These are phyloP conservation scores for Globisporangium spinosum DNA, from an alignment of 352 stramenopile species.

Conservation along the genomic window DNA sequence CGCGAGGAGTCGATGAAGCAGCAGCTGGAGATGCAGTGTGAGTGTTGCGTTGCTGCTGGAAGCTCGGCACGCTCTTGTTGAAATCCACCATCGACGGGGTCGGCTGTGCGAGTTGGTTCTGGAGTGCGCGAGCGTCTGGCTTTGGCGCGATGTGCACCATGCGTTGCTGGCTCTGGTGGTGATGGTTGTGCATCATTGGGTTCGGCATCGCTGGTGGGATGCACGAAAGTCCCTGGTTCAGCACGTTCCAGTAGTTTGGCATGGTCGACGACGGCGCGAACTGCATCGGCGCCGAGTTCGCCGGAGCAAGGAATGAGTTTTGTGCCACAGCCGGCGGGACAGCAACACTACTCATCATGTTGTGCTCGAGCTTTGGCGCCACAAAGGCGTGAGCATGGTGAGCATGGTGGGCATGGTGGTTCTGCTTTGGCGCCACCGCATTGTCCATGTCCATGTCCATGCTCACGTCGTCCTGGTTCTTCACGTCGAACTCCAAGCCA, in stretches of 20 bases:
- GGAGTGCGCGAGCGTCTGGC: constrained; percentile 31
- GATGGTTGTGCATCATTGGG: constrained; percentile 7
- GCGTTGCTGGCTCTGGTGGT: constrained; percentile 31
- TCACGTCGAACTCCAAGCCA: not conserved
- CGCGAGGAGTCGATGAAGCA: constrained; percentile 28
- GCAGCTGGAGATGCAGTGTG: not conserved
- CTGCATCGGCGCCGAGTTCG: constrained; percentile 29
- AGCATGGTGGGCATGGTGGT: not conserved
- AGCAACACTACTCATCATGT: not conserved
- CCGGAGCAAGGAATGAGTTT: constrained; percentile 14
- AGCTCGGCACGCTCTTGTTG: not conserved
- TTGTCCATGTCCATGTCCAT: constrained; percentile 40
- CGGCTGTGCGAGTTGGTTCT: constrained; percentile 16
- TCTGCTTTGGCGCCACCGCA: constrained; percentile 17
- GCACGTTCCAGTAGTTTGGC: constrained; percentile 85
- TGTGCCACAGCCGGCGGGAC: not conserved
- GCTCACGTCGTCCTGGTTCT: constrained; percentile 23
- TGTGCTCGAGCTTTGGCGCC: constrained; percentile 14
- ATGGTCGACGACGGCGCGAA: constrained; percentile 68
- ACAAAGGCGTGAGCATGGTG: not conserved
- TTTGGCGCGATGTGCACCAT: constrained; percentile 83
- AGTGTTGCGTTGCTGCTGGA: constrained; percentile 5
- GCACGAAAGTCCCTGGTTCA: constrained; percentile 56
- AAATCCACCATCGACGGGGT: not conserved
- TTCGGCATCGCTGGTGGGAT: constrained; percentile 23